Evolutionary conservation across 169 alveolate species (phyloP), one percentile per base, ranked within the genome.

Genomic region (Cryptosporidium xiaoi): DNA sequence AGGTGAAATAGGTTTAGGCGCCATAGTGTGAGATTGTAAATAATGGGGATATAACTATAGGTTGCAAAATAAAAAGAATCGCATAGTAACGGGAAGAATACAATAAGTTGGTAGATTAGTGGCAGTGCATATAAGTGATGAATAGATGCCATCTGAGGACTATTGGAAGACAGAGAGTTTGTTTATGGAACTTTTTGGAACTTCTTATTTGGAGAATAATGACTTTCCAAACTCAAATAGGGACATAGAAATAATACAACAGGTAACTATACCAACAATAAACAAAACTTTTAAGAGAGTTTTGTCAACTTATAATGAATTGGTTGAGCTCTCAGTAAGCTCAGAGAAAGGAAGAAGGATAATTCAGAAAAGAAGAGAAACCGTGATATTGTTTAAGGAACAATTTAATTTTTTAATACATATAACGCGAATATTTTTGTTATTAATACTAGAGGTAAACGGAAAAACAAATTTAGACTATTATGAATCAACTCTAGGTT

Each of bases 151-250:
- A 8, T 18, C 55, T 48, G 83, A 69, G 24, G 83, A 69, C 16
- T 53, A 53, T 31, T 60, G 29, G 34, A 69, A n/a, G 60, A 33
- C 29, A 29, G 68, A 18, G 34, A 44, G 60, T 51, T 66, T 69
- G 2, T 69, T 69, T 69, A 51, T 40, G 66, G 83, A 69, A 16
- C 56, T 24, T 36, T 69, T 69, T 69, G 83, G 83, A n/a, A 55
- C 44, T 12, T 34, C 83, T 24, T 16, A 69, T 69, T 31, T 40
- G 20, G 83, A 69, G 55, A 53, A 8, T 18, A 51, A 56, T n/a
- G 83, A 69, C 36, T 16, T 69, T 20, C 24, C 27, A 34, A 34
- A 34, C 33, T 69, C 83, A 3, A 77, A 50, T 27, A 20, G 50
- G 46, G 87, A 77, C 34, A 27, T 62, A 44, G 87, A 77, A 36